These are phyloP conservation scores for Hypoxylon rubiginosum DNA, from an alignment of 2,329 filamentous ascomycete genomes.

Conservation along the genomic window DNA sequence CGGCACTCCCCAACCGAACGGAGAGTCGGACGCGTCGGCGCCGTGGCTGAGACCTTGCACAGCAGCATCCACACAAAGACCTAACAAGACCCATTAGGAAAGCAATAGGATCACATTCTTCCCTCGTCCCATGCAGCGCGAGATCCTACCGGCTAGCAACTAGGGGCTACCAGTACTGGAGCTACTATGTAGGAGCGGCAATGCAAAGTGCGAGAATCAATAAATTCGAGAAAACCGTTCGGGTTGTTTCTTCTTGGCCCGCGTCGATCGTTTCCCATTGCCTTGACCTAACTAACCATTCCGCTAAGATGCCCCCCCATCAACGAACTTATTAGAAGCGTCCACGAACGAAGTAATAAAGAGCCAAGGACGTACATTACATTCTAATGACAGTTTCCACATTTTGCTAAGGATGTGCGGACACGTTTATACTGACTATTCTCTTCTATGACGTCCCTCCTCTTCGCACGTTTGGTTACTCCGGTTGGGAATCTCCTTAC, in stretches of 20 bases:
- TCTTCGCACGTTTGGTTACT: conserved; percentile 20
- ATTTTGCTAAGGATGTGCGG: conserved; percentile 12
- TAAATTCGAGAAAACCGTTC: conserved; percentile 20
- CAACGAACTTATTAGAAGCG: neutral
- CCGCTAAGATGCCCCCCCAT: neutral
- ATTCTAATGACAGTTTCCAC: conserved; percentile 1
- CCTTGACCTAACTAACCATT: conserved; percentile 3
- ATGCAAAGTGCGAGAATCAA: conserved; percentile 23
- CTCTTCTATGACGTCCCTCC: conserved; percentile 17
- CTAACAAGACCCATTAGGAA: conserved; percentile 10
- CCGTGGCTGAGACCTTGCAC: conserved; percentile 40
- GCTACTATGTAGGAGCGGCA: neutral
- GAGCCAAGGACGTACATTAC: neutral
- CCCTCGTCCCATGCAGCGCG: conserved; percentile 17
- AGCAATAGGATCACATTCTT: conserved; percentile 8
- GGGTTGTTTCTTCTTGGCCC: conserved; percentile 25
- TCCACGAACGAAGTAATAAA: conserved; percentile 18
- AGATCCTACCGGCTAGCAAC: conserved; percentile 20
- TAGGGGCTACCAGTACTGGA: neutral
- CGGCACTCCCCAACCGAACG: conserved; percentile 20
- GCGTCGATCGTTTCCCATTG: conserved; percentile 33
- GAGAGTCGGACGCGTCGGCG: conserved; percentile 30
- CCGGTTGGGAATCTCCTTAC: conserved; percentile 27
- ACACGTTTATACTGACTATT: conserved; percentile 10
- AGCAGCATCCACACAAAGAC: conserved; percentile 27